phyloP scores from a whole-genome alignment of 2,329 filamentous ascomycete genomes.

The Thelonectria rubi region DNA sequence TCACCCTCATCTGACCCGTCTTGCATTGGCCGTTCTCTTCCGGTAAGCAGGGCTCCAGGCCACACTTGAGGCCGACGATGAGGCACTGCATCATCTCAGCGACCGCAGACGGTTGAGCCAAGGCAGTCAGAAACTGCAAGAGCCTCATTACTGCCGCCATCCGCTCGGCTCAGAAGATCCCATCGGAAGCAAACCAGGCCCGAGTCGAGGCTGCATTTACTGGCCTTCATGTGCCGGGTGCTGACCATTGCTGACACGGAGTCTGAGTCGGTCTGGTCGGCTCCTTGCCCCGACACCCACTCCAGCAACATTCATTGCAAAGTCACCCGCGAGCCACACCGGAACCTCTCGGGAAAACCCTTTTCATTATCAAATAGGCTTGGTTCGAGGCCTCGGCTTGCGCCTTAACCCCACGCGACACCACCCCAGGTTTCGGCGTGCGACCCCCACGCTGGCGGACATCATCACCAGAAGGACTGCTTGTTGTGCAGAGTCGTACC shows the following conservation, averaged over 20 bases:
- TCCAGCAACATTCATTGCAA: neutral
- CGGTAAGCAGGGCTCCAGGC: neutral
- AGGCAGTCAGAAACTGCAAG: neutral
- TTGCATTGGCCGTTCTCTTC: neutral
- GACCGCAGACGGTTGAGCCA: neutral
- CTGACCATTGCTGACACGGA: neutral
- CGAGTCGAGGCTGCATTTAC: neutral
- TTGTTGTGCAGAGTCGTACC: no score
- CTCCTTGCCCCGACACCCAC: neutral
- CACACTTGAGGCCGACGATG: neutral
- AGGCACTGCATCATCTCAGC: neutral
- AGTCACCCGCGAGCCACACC: neutral
- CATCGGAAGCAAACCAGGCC: neutral
- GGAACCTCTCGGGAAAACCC: neutral
- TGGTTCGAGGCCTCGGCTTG: neutral
- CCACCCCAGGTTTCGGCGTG: neutral
- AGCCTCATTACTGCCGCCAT: neutral
- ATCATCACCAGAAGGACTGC: neutral
- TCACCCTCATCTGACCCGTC: neutral
- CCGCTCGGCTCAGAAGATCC: neutral
- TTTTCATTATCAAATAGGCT: slow-evolving; percentile 3
- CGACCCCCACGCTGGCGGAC: neutral
- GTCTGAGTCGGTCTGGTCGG: neutral
- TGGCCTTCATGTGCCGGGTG: neutral
- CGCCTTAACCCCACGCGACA: neutral